Conservation (phyloP, 1,284 basidiomycete species). For the Limonomyces culmigenus region DNA sequence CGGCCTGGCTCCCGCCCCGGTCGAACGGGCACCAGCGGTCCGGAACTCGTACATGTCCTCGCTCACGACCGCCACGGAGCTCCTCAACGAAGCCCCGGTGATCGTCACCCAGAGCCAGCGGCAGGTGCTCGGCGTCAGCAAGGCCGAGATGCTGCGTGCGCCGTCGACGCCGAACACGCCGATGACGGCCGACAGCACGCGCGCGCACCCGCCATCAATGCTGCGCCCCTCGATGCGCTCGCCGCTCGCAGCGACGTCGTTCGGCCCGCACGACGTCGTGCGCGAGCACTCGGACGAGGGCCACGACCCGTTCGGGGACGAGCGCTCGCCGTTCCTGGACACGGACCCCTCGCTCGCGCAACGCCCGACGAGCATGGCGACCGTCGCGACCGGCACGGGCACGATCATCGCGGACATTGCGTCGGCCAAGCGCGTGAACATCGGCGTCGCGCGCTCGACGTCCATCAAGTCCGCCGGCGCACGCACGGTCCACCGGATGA, state of each 20-base stretch:
- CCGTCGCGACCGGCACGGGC: constrained; percentile 44
- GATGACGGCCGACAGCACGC: too few species aligned
- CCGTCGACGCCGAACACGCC: constrained; percentile 3
- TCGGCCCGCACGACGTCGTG: constrained; percentile 49
- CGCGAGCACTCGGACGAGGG: constrained; percentile 32
- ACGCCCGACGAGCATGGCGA: constrained; percentile 23
- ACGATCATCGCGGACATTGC: constrained; percentile 38
- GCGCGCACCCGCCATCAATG: constrained; percentile 2
- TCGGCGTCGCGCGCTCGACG: constrained; percentile 29
- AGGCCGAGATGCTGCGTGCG: constrained; percentile 48
- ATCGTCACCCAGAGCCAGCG: constrained; percentile 57
- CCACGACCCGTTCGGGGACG: constrained; percentile 51
- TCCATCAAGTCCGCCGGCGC: constrained; percentile 45
- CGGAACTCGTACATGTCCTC: constrained; percentile 57
- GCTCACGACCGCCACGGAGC: constrained; percentile 59
- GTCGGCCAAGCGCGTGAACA: constrained; percentile 44
- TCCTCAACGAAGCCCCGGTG: constrained; percentile 64
- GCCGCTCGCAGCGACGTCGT: constrained; percentile 53
- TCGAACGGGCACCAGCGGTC: too few species aligned
- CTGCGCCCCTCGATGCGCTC: constrained; percentile 31
- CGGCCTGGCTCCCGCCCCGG: too few species aligned
- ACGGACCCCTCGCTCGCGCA: neutral
- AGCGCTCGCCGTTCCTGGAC: constrained; percentile 17
- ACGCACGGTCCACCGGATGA: constrained; percentile 31
- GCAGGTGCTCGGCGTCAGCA: constrained; percentile 58